These are phyloP conservation scores for Globisporangium cystogenes DNA, from an alignment of 352 stramenopile species.

Conservation along the genomic window DNA sequence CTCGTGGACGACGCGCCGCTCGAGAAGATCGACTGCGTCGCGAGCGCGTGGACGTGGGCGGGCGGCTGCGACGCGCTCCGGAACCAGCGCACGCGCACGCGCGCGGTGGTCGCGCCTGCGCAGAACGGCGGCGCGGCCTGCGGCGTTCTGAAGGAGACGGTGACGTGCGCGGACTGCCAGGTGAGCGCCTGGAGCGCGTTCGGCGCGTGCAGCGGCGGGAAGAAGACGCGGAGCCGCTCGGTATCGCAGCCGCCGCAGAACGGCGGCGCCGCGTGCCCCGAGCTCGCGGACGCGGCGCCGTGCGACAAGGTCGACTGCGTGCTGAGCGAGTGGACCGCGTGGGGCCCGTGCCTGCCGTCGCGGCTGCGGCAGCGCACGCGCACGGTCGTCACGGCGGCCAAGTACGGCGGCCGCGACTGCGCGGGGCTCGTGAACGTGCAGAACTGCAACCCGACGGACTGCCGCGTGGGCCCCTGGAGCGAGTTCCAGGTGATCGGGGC, in stretches of 20 bases:
- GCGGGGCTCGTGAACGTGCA: constrained; percentile 33
- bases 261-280: constrained; percentile 38
- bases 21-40: constrained; percentile 21
- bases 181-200: constrained; percentile 15
- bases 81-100: constrained; percentile 17
- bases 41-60: constrained; percentile 17
- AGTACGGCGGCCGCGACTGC: constrained; percentile 43
- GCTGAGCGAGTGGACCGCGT: constrained; percentile 44
- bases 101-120: constrained; percentile 14
- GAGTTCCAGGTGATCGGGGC: constrained; percentile 28
- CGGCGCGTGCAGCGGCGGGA: constrained; percentile 10
- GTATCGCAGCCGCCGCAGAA: constrained; percentile 40
- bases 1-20: constrained; percentile 12
- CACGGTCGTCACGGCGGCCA: constrained; percentile 28
- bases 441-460: constrained; percentile 66
- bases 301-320: constrained; percentile 48
- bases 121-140: constrained; percentile 15
- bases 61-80: constrained; percentile 21
- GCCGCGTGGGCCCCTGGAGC: constrained; percentile 46
- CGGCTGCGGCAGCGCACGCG: constrained; percentile 38
- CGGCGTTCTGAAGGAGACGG: constrained; percentile 1
- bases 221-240: constrained; percentile 36
- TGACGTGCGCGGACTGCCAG: constrained; percentile 15
- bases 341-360: constrained; percentile 27
- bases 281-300: constrained; percentile 25